phyloP scores from a whole-genome alignment of 2,329 filamentous ascomycete genomes.

The Arthrobotrys sphaeroides region DNA sequence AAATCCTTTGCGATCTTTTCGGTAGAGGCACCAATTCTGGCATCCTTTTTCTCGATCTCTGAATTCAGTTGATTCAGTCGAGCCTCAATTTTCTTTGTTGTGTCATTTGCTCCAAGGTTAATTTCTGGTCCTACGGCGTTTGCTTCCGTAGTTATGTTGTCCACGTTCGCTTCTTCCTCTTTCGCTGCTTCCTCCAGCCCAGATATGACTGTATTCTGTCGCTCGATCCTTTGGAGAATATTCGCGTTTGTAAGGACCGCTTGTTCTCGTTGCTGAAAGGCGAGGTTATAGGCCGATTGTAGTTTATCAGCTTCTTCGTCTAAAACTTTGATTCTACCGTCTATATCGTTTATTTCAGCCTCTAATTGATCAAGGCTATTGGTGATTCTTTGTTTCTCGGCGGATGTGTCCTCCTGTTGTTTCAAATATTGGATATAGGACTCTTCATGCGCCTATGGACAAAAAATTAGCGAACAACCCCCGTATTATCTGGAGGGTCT shows the following conservation, averaged over 20 bases:
- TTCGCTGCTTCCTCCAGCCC: background rate
- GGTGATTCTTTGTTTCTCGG: conserved; percentile 15
- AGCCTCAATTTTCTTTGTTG: conserved; percentile 65
- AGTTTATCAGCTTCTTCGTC: conserved; percentile 66
- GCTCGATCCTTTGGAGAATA: conserved; percentile 22
- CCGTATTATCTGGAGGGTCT: too few relatives aligned
- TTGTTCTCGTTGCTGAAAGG: conserved; percentile 71
- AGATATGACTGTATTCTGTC: background rate
- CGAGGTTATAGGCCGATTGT: conserved; percentile 66
- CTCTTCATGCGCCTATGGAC: conserved; percentile 16
- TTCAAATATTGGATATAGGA: conserved; percentile 1
- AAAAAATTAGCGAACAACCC: background rate
- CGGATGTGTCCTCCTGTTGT: conserved; percentile 28
- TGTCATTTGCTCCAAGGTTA: conserved; percentile 65
- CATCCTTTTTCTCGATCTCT: conserved; percentile 32
- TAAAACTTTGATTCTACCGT: conserved; percentile 67
- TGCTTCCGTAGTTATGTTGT: background rate
- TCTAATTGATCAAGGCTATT: conserved; percentile 60
- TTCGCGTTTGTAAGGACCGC: conserved; percentile 11
- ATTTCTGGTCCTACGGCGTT: conserved; percentile 15
- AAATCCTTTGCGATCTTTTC: conserved; percentile 46
- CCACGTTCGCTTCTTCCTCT: background rate
- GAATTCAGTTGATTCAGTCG: conserved; percentile 22
- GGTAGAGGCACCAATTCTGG: conserved; percentile 35
- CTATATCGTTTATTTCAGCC: conserved; percentile 61